Conservation (phyloP, 495 filamentous ascomycete genomes). For the Daldinia decipiens region DNA sequence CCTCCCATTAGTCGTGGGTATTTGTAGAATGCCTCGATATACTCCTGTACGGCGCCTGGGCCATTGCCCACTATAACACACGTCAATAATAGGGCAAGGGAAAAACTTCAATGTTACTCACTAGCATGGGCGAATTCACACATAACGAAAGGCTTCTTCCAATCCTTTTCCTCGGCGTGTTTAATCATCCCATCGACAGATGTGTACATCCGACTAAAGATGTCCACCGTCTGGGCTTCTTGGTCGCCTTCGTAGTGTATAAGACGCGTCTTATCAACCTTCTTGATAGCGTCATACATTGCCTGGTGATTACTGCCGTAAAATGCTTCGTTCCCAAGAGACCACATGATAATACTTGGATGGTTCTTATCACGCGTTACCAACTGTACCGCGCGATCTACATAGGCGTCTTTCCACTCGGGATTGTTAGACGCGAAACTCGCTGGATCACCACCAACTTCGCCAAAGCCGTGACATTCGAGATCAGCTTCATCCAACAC, state of each 20-base stretch:
- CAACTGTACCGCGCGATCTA: constrained; percentile 75
- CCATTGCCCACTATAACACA: constrained; percentile 71
- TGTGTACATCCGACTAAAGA: constrained; percentile 75
- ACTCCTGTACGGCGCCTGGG: constrained; percentile 73
- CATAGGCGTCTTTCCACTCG: constrained; percentile 72
- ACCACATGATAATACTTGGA: constrained; percentile 76
- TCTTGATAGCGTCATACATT: constrained; percentile 73
- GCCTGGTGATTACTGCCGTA: constrained; percentile 73
- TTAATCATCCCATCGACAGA: constrained; percentile 59
- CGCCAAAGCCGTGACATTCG: constrained; percentile 75
- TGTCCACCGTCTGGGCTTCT: constrained; percentile 68
- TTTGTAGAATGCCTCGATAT: constrained; percentile 72
- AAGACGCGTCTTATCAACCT: constrained; percentile 64
- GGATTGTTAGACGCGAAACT: constrained; percentile 71
- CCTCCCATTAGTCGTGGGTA: constrained; percentile 73
- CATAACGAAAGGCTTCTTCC: constrained; percentile 68
- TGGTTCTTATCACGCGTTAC: constrained; percentile 76
- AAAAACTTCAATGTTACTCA: not conserved
- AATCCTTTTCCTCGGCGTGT: constrained; percentile 53
- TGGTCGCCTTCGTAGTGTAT: constrained; percentile 77
- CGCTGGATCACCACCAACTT: constrained; percentile 58
- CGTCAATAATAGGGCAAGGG: not conserved
- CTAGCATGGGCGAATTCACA: constrained; percentile 77
- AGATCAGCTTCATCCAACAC: constrained; percentile 79
- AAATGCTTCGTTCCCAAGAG: constrained; percentile 76